These are phyloP conservation scores for Stachybotrys chlorohalonatus DNA, from an alignment of 2,329 filamentous ascomycete genomes.

Conservation along the genomic window DNA sequence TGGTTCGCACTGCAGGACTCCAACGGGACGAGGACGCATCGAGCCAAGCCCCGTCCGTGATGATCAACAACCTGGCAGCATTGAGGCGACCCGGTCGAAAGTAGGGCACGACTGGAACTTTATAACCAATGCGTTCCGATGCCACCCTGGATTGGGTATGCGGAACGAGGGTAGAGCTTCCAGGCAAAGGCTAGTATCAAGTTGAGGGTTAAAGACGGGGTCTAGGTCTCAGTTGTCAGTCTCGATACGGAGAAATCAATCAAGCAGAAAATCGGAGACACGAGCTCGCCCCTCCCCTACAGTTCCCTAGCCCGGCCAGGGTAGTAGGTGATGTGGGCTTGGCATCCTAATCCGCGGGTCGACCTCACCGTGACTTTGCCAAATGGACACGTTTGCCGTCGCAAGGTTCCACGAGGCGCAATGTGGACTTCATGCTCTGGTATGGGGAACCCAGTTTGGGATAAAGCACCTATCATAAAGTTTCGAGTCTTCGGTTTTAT, in stretches of 20 bases:
- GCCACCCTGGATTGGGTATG: not conserved
- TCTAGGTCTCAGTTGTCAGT: not conserved
- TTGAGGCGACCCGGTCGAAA: not conserved
- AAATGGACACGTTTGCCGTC: too few species aligned
- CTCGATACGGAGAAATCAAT: not conserved
- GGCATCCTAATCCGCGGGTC: not conserved
- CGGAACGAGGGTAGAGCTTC: not conserved
- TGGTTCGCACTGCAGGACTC: not conserved
- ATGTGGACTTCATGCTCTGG: too few species aligned
- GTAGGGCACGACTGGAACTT: too few species aligned
- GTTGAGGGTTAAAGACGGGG: not conserved
- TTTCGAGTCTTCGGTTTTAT: too few species aligned
- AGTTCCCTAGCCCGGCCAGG: too few species aligned
- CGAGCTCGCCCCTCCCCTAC: not conserved
- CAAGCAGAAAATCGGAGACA: not conserved
- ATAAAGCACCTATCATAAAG: too few species aligned
- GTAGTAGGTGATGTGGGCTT: not conserved
- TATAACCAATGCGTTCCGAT: too few species aligned
- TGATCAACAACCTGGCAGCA: not conserved
- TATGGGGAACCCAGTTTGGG: too few species aligned
- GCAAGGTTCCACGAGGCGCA: too few species aligned
- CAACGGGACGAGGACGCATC: not conserved
- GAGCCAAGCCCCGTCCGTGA: not conserved
- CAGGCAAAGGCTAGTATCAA: not conserved
- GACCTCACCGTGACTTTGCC: too few species aligned